Evolutionary conservation across 306 rosid species (phyloP).

Genomic region (Trifolium dubium): DNA sequence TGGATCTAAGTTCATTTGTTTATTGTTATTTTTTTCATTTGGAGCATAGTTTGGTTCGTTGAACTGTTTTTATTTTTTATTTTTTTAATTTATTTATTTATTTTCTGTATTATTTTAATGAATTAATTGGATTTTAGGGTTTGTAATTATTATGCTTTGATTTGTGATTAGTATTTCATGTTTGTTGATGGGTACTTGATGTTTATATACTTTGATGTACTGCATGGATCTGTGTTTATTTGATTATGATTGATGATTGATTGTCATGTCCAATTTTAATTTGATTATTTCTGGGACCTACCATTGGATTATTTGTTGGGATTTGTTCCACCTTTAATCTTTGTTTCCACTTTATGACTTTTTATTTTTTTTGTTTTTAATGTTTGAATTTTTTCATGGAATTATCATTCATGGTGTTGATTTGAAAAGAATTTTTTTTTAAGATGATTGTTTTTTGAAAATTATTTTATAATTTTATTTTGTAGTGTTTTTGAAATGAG

Average conservation of each 20-base stretch:
- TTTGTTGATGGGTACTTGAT: background rate
- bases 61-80: background rate
- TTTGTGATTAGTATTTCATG: background rate
- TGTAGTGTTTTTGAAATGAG: background rate
- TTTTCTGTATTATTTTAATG: too few relatives aligned
- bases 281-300: constrained; percentile 7
- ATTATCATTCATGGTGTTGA: background rate
- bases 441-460: background rate
- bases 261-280: background rate
- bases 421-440: background rate
- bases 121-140: background rate
- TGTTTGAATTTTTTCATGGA: background rate
- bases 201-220: too few relatives aligned
- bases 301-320: background rate
- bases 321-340: background rate
- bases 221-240: background rate
- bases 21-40: background rate
- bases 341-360: background rate
- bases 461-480: background rate
- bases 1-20: background rate
- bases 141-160: background rate
- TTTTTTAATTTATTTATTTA: background rate
- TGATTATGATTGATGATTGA: background rate
- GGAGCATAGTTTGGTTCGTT: background rate
- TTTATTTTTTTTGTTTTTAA: background rate